phyloP scores from a whole-genome alignment of 805 yeast species.

The Wickerhamiella kurtzmanii region DNA sequence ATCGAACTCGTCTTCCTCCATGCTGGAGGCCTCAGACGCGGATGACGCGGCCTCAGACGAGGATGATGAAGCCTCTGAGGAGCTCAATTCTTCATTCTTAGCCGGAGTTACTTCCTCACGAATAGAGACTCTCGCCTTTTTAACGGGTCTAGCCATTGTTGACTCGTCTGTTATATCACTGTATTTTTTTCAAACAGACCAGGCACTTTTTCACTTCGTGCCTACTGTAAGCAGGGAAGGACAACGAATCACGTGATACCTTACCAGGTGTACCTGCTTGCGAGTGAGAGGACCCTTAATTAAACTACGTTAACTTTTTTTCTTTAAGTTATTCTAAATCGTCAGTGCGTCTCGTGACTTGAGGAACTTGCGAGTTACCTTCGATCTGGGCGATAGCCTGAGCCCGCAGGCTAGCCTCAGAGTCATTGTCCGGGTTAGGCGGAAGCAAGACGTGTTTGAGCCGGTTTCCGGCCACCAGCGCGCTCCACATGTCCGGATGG shows the following conservation, averaged over 20 bases:
- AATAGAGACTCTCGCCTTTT: background rate
- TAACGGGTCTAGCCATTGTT: background rate
- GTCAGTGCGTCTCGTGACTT: slow-evolving; percentile 1
- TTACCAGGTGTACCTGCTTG: no score
- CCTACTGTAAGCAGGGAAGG: no score
- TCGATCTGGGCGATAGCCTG: slow-evolving; percentile 17
- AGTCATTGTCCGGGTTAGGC: slow-evolving; percentile 25
- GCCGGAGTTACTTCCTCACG: background rate
- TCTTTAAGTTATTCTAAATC: slow-evolving; percentile 1
- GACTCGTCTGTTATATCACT: background rate
- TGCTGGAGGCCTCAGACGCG: background rate
- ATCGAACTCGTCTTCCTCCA: background rate
- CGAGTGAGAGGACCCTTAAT: no score
- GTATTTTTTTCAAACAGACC: background rate
- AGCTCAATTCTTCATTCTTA: background rate
- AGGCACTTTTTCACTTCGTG: background rate
- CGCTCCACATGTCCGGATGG: slow-evolving; percentile 30
- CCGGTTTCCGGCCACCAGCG: slow-evolving; percentile 23
- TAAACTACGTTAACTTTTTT: background rate
- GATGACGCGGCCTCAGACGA: background rate
- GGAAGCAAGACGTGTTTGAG: slow-evolving; percentile 22
- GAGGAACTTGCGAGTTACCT: slow-evolving; percentile 1
- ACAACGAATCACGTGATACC: no score
- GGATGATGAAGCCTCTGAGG: background rate
- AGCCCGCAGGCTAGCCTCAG: slow-evolving; percentile 16